Base-by-base conservation (phyloP, 2,329 filamentous ascomycete species). In the Penicillium sp. region DNA sequence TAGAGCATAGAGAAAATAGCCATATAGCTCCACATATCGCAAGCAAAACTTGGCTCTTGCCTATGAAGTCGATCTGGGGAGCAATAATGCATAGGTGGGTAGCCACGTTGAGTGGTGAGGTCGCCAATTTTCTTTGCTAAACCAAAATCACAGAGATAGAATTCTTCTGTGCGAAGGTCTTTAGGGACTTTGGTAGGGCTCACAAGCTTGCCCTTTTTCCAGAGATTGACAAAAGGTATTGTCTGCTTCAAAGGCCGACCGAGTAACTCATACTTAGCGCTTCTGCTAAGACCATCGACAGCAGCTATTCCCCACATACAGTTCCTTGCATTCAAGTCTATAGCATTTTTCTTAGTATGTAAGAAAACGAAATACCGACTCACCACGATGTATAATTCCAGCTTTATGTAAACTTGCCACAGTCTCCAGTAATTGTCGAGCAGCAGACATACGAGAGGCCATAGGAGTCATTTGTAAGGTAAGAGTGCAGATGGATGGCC, bases 11-110 rank as follows among this genome's bases (percentile, higher is more conserved):
- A 46, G 46, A 72, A 71, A 25, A 70, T 38, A 51, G 64, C 27
- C 67, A 70, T 71, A 29, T 70, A 70, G 41, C 67, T 72, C 68
- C 65, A 72, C 56, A 72, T 69, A 45, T 70, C 68, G 44, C 68
- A 69, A 48, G 66, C 63, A 50, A 58, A 57, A 44, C 63, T 70
- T 54, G 68, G 60, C 10, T 58, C 58, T 60, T 63, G 43, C 13
- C 54, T 16, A 66, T 68, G 63, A 50, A 71, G 57, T 38, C 67
- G 65, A 46, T 69, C 67, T 52, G 66, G 66, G 10, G 67, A 68
- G 50, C 68, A 69, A 56, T 60, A 68, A 40, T 59, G 43, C 38
- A 47, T 54, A 49, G 64, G 66, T n/a, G 61, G 58, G 27, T 50
- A 58, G 23, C 57, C 59, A 2, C 23, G 29, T 56, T 54, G 55